Evolutionary conservation across 2,329 filamentous ascomycete species (phyloP), one percentile per base, ranked within the genome.

Genomic region (Penicillium sp.): DNA sequence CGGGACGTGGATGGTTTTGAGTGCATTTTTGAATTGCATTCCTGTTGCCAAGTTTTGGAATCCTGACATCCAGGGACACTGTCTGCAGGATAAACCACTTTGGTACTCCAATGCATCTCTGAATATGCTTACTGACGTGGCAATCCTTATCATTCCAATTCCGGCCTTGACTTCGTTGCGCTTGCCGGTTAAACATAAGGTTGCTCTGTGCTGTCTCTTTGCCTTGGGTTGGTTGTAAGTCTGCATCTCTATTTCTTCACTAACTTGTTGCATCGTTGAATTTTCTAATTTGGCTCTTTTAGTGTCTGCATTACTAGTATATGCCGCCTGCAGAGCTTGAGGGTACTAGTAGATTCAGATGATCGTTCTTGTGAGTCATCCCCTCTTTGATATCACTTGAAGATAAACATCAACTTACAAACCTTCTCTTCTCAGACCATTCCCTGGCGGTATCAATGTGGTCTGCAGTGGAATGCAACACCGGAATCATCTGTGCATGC

Each of bases 61-160:
- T 42, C 55, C 61, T 9, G 49, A 56, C 0, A 57, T 70, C 8
- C 35, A 53, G 9, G 70, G 71, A 4, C 65, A 61, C 55, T 80
- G 78, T 59, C 52, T 77, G 43, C 65, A 64, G 26, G 68, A 72
- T 28, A 67, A 74, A 20, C 66, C 63, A 0, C 69, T 79, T 38
- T 79, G 76, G 76, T 68, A 73, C 57, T 75, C 73, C 1, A 77
- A 76, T 33, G 75, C 76, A 0, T 67, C 66, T 12, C 69, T 77
- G 63, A 73, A 78, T 54, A 79, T 79, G 21, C 58, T 68, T 4
- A 74, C 77, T 3, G 77, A 79, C 58, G 61, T 79, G 18, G 65
- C 68, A 1, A 72, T 79, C 14, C 61, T 79, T 5, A 50, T 74
- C n/a, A 68, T 80, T 26, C 78, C 77, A 0, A 72, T 80, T 40